Evolutionary conservation across 768 basidiomycete genomes (phyloP), one percentile per base, ranked within the genome.

Genomic region (Pulveroboletus ravenelii): DNA sequence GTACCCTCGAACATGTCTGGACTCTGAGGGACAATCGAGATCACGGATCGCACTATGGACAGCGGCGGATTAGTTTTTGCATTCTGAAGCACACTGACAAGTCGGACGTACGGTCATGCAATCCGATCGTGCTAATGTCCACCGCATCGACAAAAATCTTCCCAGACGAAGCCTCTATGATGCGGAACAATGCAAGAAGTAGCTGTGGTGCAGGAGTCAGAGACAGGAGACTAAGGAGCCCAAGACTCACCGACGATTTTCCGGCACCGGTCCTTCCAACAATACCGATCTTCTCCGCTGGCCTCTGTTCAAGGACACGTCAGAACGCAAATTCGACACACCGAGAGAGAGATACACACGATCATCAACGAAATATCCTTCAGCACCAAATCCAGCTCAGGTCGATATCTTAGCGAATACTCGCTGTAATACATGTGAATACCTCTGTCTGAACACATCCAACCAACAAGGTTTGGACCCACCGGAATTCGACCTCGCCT

Each of bases 221-320:
- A 9, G 0, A 1, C 3, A 14, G 39, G 10, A 14, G 5, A 14
- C 5, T 12, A 15, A 15, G 4, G 10, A 40, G 5, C 18, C 41
- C 13, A 14, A 31, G 1, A 62, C 78, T 55, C 56, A 87, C 85
- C 1, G 87, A 84, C 34, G 85, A 87, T 69, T 89, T 89, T 53
- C 87, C 79, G 63, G 85, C 77, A 17, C 89, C 93, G 5, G 93
- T 95, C 53, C 89, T 68, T 3, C 89, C 89, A 65, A 85, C 81
- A 5, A 96, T 83, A n/a, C 95, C 95, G 40, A 95, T 80, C 67
- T 93, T 95, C 64, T 94, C 89, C 41, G 78, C 81, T 0, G 87
- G 74, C 59, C 81, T 74, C 86, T 88, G 30, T 35, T n/a, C n/a
- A 40, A 18, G 10, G n/a, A 6, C 15, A 48, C 51, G 43, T 65